A percentile compares a stretch with the other conserved stretches of the same genome.
These are phyloP conservation scores for Clohesyomyces aquaticus DNA, from an alignment of 495 filamentous ascomycete genomes.

Conservation along the genomic window DNA sequence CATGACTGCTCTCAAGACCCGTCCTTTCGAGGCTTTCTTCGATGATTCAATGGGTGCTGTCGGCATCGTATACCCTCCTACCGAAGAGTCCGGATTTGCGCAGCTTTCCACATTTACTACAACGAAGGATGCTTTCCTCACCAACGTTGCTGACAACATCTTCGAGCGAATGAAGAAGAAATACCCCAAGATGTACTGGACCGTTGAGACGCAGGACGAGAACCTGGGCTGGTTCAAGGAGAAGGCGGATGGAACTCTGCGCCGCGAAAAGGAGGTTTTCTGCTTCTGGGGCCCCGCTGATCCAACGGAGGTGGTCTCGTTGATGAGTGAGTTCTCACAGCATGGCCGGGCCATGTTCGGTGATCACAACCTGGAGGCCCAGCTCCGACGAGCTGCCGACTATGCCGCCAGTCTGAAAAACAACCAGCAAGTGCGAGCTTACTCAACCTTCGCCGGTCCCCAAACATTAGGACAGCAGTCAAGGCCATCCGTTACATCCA, in stretches of 20 bases:
- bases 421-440: constrained; percentile 44
- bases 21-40: constrained; percentile 90
- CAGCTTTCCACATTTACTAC: constrained; percentile 93
- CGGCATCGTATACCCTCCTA: constrained; percentile 83
- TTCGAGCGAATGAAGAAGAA: constrained; percentile 93
- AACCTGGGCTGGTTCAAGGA: constrained; percentile 99
- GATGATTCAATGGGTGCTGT: constrained; percentile 96
- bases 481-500: constrained; percentile 21
- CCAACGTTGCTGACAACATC: constrained; percentile 96
- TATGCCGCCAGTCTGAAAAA: constrained; percentile 62
- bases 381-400: constrained; percentile 76
- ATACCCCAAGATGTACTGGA: constrained; percentile 89
- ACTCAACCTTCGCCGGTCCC: constrained; percentile 35
- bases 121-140: constrained; percentile 93
- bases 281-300: constrained; percentile 95
- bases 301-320: constrained; percentile 79
- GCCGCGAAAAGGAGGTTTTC: constrained; percentile 81
- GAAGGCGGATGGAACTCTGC: constrained; percentile 91
- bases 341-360: constrained; percentile 88
- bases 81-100: constrained; percentile 58
- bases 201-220: constrained; percentile 95
- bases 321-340: constrained; percentile 85
- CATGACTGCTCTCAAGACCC: constrained; percentile 71
- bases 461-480: constrained; percentile 20
- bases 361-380: constrained; percentile 84